Conservation (phyloP, 345 rosid species). For the Firmiana major region DNA sequence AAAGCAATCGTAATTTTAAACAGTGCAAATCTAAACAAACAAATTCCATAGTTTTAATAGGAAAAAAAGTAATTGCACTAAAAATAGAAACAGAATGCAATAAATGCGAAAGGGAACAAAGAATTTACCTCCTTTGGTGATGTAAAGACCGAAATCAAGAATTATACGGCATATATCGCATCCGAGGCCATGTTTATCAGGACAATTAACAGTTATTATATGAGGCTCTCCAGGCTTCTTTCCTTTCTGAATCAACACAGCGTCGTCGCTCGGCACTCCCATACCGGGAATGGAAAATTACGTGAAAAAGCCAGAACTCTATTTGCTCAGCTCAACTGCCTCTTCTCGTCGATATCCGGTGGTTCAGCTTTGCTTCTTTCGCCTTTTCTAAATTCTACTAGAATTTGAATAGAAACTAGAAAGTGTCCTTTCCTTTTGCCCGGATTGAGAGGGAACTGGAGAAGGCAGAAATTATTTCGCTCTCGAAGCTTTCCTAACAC, state of each 20-base stretch:
- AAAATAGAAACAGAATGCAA: not conserved
- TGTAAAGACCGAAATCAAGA: conserved; percentile 75
- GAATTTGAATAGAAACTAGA: not conserved
- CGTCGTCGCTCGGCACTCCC: conserved; percentile 55
- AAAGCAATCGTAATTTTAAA: not conserved
- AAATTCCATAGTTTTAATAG: not conserved
- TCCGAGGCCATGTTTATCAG: conserved; percentile 68
- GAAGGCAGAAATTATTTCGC: too few species aligned
- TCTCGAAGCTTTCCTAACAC: not conserved
- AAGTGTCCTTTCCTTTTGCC: too few species aligned
- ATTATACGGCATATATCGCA: conserved; percentile 70
- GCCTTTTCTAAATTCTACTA: not conserved
- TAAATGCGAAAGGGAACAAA: not conserved
- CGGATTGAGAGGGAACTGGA: too few species aligned
- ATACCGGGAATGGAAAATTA: conserved; percentile 21
- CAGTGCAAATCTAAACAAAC: not conserved
- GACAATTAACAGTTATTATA: conserved; percentile 78
- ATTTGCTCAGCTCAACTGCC: not conserved
- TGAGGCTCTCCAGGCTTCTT: conserved; percentile 58
- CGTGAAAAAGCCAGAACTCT: not conserved
- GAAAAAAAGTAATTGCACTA: not conserved
- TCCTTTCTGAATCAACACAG: conserved; percentile 58
- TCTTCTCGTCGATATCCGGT: not conserved
- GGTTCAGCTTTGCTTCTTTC: not conserved
- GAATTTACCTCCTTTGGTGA: conserved; percentile 64